These are phyloP conservation scores for Cercospora brassicicola DNA, from an alignment of 2,329 filamentous ascomycete species.

Conservation along the genomic window DNA sequence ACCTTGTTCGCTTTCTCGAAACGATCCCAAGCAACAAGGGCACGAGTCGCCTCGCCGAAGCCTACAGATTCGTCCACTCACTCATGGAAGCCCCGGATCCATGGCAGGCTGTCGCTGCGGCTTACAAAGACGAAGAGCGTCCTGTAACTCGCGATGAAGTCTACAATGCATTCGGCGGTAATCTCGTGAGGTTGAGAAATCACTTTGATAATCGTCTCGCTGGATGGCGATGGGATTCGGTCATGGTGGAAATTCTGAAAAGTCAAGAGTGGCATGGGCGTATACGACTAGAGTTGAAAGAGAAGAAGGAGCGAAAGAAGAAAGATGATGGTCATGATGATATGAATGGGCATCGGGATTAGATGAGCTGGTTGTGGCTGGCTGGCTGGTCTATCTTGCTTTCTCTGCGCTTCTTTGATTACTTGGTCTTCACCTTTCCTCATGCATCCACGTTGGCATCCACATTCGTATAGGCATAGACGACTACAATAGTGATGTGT, in stretches of 20 bases:
- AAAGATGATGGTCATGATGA: background rate
- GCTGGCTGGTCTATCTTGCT: background rate
- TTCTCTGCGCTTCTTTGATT: background rate
- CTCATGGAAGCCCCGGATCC: background rate
- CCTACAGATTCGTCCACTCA: background rate
- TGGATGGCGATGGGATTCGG: background rate
- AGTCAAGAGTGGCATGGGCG: background rate
- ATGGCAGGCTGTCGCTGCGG: background rate
- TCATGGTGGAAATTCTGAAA: background rate
- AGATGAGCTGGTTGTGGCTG: background rate
- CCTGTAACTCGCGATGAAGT: background rate
- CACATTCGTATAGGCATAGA: background rate
- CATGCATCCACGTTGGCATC: background rate
- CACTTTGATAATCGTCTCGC: background rate
- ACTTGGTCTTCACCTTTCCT: background rate
- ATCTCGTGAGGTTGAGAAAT: background rate
- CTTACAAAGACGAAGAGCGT: background rate
- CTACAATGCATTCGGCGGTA: background rate
- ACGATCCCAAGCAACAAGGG: slow-evolving; percentile 1
- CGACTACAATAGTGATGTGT: background rate
- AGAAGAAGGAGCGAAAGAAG: background rate
- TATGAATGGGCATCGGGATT: background rate
- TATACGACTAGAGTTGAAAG: background rate
- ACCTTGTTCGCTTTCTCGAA: background rate
- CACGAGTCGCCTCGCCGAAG: background rate